Conservation (phyloP, 2,329 filamentous ascomycete species). For the Coniella vitis region DNA sequence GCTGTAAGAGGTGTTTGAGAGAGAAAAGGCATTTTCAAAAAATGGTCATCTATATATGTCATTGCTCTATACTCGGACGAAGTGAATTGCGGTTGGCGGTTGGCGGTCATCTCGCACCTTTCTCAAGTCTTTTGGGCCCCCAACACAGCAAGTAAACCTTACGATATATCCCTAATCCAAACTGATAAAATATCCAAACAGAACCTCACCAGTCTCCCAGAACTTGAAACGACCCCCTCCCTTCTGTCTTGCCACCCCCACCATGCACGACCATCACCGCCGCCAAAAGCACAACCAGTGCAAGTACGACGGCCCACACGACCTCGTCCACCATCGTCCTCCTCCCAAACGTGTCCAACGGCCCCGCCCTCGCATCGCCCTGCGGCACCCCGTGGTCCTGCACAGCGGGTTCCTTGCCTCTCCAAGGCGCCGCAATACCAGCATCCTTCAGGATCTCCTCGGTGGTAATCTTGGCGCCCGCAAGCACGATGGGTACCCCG, state of each 20-base stretch:
- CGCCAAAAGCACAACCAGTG: neutral
- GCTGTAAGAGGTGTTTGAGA: too few relatives aligned
- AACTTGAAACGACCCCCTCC: neutral
- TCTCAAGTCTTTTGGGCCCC: too few relatives aligned
- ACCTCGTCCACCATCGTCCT: slow-evolving; percentile 10
- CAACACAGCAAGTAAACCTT: too few relatives aligned
- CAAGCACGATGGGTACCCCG: slow-evolving; percentile 66
- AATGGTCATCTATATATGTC: too few relatives aligned
- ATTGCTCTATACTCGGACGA: too few relatives aligned
- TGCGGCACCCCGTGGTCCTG: slow-evolving; percentile 20
- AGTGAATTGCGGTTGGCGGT: too few relatives aligned
- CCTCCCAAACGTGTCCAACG: slow-evolving; percentile 11
- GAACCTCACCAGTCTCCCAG: neutral
- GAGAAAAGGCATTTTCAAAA: too few relatives aligned
- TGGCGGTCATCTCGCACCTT: too few relatives aligned
- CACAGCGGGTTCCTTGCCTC: slow-evolving; percentile 16
- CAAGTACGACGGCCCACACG: neutral
- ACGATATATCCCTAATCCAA: too few relatives aligned
- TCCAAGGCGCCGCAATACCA: slow-evolving; percentile 25
- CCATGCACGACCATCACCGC: neutral
- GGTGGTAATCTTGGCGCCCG: slow-evolving; percentile 55
- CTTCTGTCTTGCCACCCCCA: too few relatives aligned
- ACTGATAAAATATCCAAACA: too few relatives aligned
- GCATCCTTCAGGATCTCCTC: slow-evolving; percentile 36
- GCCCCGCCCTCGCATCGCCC: slow-evolving; percentile 8